Evolutionary conservation across 805 yeast genomes (phyloP).

Genomic region (Saccharomycopsis sp.): DNA sequence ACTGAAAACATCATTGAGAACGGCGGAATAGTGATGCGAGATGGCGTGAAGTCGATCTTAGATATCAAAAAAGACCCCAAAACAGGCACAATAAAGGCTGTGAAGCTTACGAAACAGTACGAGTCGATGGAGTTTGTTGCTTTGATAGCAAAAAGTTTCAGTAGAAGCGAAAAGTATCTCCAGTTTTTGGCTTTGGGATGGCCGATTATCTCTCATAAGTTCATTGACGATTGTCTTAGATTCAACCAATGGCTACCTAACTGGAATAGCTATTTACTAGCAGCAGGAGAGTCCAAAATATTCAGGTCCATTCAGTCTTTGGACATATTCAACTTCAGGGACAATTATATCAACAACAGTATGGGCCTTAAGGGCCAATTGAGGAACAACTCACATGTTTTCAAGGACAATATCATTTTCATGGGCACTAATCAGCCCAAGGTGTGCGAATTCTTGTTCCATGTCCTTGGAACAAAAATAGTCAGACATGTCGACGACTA

Average conservation of each 20-base stretch:
- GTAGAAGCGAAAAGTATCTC: slow-evolving; percentile 67
- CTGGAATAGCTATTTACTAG: slow-evolving; percentile 54
- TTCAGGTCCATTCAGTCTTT: slow-evolving; percentile 41
- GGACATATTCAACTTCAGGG: slow-evolving; percentile 40
- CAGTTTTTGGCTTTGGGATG: slow-evolving; percentile 77
- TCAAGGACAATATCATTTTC: slow-evolving; percentile 22
- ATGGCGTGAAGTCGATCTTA: slow-evolving; percentile 31
- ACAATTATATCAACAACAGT: slow-evolving; percentile 28
- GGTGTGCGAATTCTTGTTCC: slow-evolving; percentile 37
- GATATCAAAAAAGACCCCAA: slow-evolving; percentile 8
- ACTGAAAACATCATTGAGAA: slow-evolving; percentile 14
- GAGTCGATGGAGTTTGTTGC: slow-evolving; percentile 49
- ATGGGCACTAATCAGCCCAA: slow-evolving; percentile 24
- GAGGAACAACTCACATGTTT: slow-evolving; percentile 31
- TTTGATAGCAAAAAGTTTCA: slow-evolving; percentile 48
- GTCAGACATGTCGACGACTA: slow-evolving; percentile 13
- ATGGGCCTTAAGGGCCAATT: slow-evolving; percentile 33
- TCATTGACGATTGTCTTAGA: slow-evolving; percentile 43
- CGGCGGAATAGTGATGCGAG: slow-evolving; percentile 35
- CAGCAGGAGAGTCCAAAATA: slow-evolving; percentile 61
- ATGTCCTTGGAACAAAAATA: slow-evolving; percentile 38
- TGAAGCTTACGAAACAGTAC: slow-evolving; percentile 13
- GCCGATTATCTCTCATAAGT: slow-evolving; percentile 68
- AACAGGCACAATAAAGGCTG: slow-evolving; percentile 8
- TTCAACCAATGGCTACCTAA: slow-evolving; percentile 26